Base-by-base conservation (phyloP, 1,284 basidiomycete species). In the Kwoniella shivajii region DNA sequence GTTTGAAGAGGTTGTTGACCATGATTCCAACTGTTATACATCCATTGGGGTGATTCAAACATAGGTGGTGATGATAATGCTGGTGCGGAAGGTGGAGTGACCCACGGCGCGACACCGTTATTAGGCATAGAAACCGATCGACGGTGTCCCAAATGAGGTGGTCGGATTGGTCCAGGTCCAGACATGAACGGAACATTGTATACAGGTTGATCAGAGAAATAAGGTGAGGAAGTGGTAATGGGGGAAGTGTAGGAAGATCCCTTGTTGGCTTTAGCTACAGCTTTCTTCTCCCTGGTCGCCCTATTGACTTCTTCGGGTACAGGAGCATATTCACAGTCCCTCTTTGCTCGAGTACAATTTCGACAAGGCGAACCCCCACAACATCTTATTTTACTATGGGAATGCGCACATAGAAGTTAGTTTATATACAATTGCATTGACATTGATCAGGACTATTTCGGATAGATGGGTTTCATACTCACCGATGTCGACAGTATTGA, bases 241-340 rank as follows among this genome's bases (percentile, higher is more conserved):
- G 61, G 67, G 37, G 62, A 54, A 29, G 52, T 11, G 30, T 46
- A 46, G 22, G 50, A 51, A n/a, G 54, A 57, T 20, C 58, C 49
- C 56, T 67, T 70, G 39, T 65, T 56, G 14, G 73, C 69, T 60
- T 76, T 76, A 27, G 73, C 68, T 2, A 68, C 49, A 2, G 74
- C 74, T 59, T 77, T 77, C 65, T 73, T 75, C 62, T 76, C 71
- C 20, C 74, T 63, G 3, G 74, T 76, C 14, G 71, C 71, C 20
- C 69, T 65, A 65, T 76, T 77, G 47, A 74, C 69, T 57, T 76
- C 74, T 56, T 77, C 74, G 18, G 77, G 72, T 11, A 78, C 76
- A 6, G 76, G 73, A 14, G 72, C 67, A 58, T 78, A 77, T 34
- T 73, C 74, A 61, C 77, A 79, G 1, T 60, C 57, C 26, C 74